A percentile compares a stretch with the other conserved stretches of the same genome.
Evolutionary conservation across 495 filamentous ascomycete species (phyloP).

Genomic region (Oidiodendron maius): DNA sequence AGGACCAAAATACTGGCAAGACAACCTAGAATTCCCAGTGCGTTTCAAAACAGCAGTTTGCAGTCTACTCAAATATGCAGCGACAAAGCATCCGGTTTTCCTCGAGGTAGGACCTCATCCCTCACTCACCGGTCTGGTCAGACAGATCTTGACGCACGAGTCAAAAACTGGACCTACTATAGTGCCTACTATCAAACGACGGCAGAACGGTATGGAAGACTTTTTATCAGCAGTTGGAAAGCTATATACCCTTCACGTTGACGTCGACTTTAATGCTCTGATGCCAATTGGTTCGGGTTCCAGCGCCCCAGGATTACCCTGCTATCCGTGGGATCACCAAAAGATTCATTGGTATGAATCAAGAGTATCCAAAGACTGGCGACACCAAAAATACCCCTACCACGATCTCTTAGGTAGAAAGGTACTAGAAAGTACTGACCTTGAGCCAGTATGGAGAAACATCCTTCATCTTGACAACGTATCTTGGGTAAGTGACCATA

Average conservation of each 20-base stretch:
- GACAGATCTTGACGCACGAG: constrained; percentile 38
- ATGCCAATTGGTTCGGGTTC: constrained; percentile 21
- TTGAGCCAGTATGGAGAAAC: constrained; percentile 31
- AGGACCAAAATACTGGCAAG: constrained; percentile 43
- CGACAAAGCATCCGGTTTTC: too few relatives aligned
- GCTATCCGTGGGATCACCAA: constrained; percentile 47
- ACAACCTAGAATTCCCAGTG: constrained; percentile 48
- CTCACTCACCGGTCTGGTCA: constrained; percentile 54
- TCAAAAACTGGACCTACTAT: constrained; percentile 24
- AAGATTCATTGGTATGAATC: constrained; percentile 47
- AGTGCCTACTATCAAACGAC: constrained; percentile 34
- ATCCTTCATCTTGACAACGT: constrained; percentile 15
- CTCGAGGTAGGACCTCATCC: too few relatives aligned
- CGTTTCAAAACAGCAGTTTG: constrained; percentile 41
- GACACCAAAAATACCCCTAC: constrained; percentile 31
- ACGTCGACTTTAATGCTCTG: constrained; percentile 33
- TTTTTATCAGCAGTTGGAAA: constrained; percentile 37
- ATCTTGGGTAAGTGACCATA: constrained; percentile 19
- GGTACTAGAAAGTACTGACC: constrained; percentile 16
- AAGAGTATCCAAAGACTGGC: constrained; percentile 44
- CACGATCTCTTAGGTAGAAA: constrained; percentile 30
- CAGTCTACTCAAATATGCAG: too few relatives aligned
- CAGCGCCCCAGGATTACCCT: constrained; percentile 35
- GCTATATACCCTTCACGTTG: constrained; percentile 35
- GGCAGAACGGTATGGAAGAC: constrained; percentile 36